phyloP scores from a whole-genome alignment of 208 protist species.

The Angomonas deanei region DNA sequence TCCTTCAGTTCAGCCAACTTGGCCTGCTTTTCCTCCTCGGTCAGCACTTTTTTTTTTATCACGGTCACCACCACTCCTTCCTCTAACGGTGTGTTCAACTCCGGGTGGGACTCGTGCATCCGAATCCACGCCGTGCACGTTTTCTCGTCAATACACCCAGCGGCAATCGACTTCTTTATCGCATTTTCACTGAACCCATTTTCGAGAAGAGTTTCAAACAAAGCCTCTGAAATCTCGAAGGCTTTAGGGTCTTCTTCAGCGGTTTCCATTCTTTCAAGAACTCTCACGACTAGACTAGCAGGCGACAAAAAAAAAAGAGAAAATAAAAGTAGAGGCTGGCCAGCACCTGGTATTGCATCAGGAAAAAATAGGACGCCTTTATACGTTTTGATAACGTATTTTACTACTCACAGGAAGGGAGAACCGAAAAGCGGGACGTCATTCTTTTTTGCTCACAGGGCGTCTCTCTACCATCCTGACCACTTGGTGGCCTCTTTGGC shows the following conservation, averaged over 20 bases:
- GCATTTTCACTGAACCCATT: slow-evolving; percentile 82
- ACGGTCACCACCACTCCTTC: slow-evolving; percentile 61
- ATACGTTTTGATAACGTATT: neutral
- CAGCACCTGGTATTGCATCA: neutral
- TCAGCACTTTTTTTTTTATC: slow-evolving; percentile 57
- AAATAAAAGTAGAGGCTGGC: neutral
- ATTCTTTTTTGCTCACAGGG: slow-evolving; percentile 6
- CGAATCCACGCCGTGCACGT: slow-evolving; percentile 83
- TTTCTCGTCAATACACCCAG: slow-evolving; percentile 70
- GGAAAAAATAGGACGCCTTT: slow-evolving; percentile 1
- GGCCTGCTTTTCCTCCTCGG: slow-evolving; percentile 57
- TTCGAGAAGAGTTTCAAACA: slow-evolving; percentile 43
- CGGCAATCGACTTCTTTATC: slow-evolving; percentile 83
- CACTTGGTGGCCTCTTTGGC: slow-evolving; percentile 3
- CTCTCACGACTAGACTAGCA: neutral
- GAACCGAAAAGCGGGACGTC: too few relatives aligned
- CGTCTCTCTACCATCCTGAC: slow-evolving; percentile 17
- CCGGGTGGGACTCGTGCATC: slow-evolving; percentile 77
- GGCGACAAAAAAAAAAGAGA: neutral
- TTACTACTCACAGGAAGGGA: slow-evolving; percentile 8
- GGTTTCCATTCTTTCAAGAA: neutral
- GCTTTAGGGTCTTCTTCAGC: slow-evolving; percentile 14
- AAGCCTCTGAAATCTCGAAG: slow-evolving; percentile 43
- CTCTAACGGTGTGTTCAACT: slow-evolving; percentile 75
- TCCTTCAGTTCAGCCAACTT: slow-evolving; percentile 68